A percentile compares a stretch with the other conserved stretches of the same genome.
phyloP scores from a whole-genome alignment of 495 filamentous ascomycete genomes.

The Lasiosphaeria ovina region DNA sequence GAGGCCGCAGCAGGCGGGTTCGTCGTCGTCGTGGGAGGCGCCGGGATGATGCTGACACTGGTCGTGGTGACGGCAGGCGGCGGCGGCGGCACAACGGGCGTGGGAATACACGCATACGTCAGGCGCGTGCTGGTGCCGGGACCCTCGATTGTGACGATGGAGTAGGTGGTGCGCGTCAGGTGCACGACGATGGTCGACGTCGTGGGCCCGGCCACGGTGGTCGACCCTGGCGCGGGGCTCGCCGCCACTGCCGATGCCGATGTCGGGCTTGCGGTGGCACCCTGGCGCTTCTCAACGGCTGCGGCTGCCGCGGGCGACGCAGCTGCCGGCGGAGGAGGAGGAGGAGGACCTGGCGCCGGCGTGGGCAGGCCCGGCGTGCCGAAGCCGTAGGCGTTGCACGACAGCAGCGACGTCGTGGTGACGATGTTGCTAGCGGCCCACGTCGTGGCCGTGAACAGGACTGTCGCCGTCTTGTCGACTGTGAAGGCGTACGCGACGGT shows the following conservation, averaged over 20 bases:
- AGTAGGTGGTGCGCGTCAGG: slow-evolving; percentile 8
- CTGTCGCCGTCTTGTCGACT: slow-evolving; percentile 13
- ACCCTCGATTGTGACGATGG: neutral
- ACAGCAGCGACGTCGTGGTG: slow-evolving; percentile 8
- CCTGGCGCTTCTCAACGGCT: slow-evolving; percentile 3
- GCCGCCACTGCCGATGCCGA: neutral
- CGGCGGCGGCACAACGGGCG: neutral
- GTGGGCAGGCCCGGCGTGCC: neutral
- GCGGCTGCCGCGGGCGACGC: neutral
- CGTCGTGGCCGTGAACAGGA: slow-evolving; percentile 5
- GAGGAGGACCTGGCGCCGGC: neutral
- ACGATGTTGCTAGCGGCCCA: slow-evolving; percentile 9
- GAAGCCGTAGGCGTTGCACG: slow-evolving; percentile 3
- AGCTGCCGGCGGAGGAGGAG: neutral
- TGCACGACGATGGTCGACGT: slow-evolving; percentile 6
- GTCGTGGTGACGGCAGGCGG: too few species aligned
- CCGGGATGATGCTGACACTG: too few species aligned
- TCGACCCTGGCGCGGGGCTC: neutral
- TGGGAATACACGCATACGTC: slow-evolving; percentile 6
- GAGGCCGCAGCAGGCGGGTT: too few species aligned
- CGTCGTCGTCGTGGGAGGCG: too few species aligned
- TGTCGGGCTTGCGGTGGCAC: neutral
- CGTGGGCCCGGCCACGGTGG: neutral
- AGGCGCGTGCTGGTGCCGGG: neutral
- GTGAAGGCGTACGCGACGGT: slow-evolving; percentile 16